Evolutionary conservation across 805 yeast genomes (phyloP), one percentile per base, ranked within the genome.

Genomic region (Candida fluviatilis): DNA sequence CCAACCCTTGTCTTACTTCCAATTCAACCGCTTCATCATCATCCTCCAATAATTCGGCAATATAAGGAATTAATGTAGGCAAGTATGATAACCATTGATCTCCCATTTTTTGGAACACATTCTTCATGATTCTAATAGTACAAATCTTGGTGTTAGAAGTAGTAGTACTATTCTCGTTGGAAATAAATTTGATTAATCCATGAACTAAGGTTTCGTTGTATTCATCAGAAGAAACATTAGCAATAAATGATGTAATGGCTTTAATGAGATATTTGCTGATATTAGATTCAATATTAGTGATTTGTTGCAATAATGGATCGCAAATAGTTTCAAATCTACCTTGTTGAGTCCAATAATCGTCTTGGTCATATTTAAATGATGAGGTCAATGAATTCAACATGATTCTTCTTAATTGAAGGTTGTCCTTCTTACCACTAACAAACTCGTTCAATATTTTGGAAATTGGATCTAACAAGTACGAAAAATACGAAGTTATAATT

Each of bases 41-140:
- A 57, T 90, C 98, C 56, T 93, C 99, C 45, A 93, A 71, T 41
- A 93, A 66, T 64, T 93, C 99, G 5, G 98, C 96, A 59, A 93
- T 87, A 43, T 87, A 75, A 24, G 99, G 99, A 45, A 93, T 95
- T 50, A 93, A 74, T 56, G 90, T 96, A 17, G 99, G 99, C 51
- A 93, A 71, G 68, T 85, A 73, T 24, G 83, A 69, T 47, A 93
- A 73, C 99, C 98, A 93, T 58, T 82, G 87, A 52, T 93, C 98
- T 39, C 98, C 97, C 51, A 89, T 83, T 68, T 85, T 85, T 48
- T 85, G 84, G 73, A 89, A 93, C 23, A 93, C 78, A 18, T 80
- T 71, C 60, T 86, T 87, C 58, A 93, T 73, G 2, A 86, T 70
- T 57, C 82, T 79, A 38, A 87, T 76, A 18, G 97, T 80, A 91